Base-by-base conservation (phyloP, 1,139 yeast genomes). In the Hanseniaspora gamundiae region DNA sequence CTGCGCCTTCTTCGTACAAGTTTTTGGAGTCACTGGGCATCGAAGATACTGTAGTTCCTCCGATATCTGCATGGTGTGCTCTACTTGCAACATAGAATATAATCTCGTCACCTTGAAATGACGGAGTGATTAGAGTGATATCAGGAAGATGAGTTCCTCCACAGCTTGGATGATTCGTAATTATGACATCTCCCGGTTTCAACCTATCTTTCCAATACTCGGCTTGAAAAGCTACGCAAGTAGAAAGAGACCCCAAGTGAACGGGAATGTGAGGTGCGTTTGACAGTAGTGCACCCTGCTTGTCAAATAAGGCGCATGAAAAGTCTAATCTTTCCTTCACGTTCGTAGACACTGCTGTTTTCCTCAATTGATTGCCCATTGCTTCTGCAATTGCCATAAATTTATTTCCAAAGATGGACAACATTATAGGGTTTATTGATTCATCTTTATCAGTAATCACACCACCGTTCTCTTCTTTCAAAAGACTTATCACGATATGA, bases 331-430 rank as follows among this genome's bases (percentile, higher is more conserved):
- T 67, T 58, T 84, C 94, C 56, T 84, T 84, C 49, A 84, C 85
- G 55, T 84, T 84, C n/a, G 93, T 82, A 6, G 91, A 80, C 39
- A 84, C 84, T 4, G 91, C 74, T 0, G 93, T 83, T 60, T 80
- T 82, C 53, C 81, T 82, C 50, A 83, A 65, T 9, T 88, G 82
- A 51, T 78, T 71, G 13, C 94, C 94, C 94, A 84, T 84, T 57
- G 83, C 93, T 55, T 83, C 94, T 4, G 94, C 94, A 58, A 84
- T 80, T 43, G 85, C 82, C 93, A 84, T 83, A 57, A 84, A 84
- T 51, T 93, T 67, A 58, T 84, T 88, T 20, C 88, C 83, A 61
- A 83, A 84, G 1, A 84, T 85, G 1, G 91, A 80, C 39, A 84
- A 62, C 54, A 78, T 74, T 44, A 83, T 73, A 0, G 93, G 91